Percentiles rank a stretch among this genome's conserved stretches.
Conservation (phyloP, 2,329 filamentous ascomycete species). For the Ceratocystis eucalypticola region DNA sequence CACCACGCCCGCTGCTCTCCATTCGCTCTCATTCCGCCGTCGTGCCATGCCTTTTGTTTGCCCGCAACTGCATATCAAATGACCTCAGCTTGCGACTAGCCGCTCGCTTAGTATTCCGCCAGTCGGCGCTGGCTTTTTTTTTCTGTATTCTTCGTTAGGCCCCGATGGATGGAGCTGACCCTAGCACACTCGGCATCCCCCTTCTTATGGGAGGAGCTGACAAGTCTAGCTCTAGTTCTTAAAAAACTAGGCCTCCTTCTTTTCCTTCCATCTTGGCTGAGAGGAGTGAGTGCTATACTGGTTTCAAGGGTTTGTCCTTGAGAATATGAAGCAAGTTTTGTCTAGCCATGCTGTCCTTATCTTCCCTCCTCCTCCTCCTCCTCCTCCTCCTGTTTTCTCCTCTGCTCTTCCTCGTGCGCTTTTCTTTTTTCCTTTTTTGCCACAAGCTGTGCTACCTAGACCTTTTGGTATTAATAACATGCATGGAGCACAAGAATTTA, state of each 20-base stretch:
- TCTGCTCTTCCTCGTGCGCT: background rate
- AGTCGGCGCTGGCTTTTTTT: background rate
- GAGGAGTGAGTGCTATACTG: background rate
- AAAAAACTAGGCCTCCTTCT: background rate
- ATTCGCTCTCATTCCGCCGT: background rate
- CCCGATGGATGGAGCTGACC: background rate
- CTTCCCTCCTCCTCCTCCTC: background rate
- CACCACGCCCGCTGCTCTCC: background rate
- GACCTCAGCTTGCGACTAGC: background rate
- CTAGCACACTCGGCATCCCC: background rate
- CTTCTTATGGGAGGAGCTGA: background rate
- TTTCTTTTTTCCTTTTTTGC: background rate
- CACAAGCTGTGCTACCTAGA: background rate
- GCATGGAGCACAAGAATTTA: background rate
- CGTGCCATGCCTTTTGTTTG: too few relatives aligned
- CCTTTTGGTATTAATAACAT: background rate
- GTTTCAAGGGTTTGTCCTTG: background rate
- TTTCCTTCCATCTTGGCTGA: background rate
- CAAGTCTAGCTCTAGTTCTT: background rate
- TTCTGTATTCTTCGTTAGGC: too few relatives aligned
- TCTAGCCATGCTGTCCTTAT: background rate
- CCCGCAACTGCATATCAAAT: too few relatives aligned
- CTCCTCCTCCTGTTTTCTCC: background rate
- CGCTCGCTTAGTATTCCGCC: background rate
- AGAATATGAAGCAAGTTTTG: background rate